These are phyloP conservation scores for Darksidea phi DNA, from an alignment of 495 filamentous ascomycete species.

Conservation along the genomic window DNA sequence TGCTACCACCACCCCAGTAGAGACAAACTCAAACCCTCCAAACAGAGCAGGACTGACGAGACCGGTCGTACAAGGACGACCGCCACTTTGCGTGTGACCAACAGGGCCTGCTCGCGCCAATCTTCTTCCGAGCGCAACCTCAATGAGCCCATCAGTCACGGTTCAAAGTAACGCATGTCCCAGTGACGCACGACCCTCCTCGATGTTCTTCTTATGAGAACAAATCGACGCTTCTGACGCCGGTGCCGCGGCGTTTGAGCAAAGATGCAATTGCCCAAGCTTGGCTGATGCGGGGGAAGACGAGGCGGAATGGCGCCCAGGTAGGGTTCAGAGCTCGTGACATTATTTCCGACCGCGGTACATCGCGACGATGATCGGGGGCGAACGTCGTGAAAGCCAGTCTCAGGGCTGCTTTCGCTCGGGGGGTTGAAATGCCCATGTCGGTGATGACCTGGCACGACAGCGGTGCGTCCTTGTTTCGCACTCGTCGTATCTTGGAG, in stretches of 20 bases:
- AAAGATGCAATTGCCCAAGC: conserved; percentile 2
- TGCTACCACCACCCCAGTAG: too few species aligned
- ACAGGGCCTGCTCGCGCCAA: background rate
- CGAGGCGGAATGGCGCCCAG: background rate
- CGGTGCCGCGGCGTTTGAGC: background rate
- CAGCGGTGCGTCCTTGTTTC: too few species aligned
- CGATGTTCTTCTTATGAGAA: conserved; percentile 12
- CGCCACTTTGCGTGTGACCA: conserved; percentile 3
- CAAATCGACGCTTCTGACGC: background rate
- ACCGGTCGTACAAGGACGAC: background rate
- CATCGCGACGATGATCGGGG: too few species aligned
- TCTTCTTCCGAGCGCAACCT: background rate
- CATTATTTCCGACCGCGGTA: too few species aligned
- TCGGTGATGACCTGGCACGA: too few species aligned
- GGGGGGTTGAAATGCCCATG: too few species aligned
- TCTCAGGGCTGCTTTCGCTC: too few species aligned
- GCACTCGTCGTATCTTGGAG: too few species aligned
- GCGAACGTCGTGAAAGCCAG: too few species aligned
- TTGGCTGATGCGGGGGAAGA: conserved; percentile 24
- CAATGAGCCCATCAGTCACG: conserved; percentile 25
- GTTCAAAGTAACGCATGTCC: conserved; percentile 1
- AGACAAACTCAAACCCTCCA: too few species aligned
- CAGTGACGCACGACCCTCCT: conserved; percentile 3
- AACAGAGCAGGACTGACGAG: too few species aligned
- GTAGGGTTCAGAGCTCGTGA: background rate